Conservation (phyloP, 2,329 filamentous ascomycete species). For the Verticillium alfalfae region DNA sequence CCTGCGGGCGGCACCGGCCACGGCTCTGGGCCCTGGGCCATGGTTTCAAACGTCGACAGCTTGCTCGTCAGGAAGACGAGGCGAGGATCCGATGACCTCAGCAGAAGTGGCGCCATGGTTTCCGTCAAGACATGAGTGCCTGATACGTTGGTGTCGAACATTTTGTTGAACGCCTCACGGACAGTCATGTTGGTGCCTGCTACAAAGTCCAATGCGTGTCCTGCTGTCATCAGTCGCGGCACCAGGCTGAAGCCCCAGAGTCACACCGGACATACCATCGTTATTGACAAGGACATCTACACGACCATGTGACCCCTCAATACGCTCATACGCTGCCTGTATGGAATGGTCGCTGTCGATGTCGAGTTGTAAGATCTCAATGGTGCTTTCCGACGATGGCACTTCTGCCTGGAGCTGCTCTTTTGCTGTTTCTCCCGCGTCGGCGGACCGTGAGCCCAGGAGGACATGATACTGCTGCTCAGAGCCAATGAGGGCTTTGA, state of each 20-base stretch:
- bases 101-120: conserved; percentile 31
- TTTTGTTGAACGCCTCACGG: conserved; percentile 36
- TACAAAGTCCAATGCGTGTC: background rate
- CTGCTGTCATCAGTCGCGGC: background rate
- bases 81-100: conserved; percentile 33
- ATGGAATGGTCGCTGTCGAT: conserved; percentile 44
- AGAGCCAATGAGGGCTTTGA: conserved; percentile 47
- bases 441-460: conserved; percentile 44
- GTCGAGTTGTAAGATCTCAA: conserved; percentile 46
- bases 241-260: background rate
- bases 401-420: conserved; percentile 31
- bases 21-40: conserved; percentile 27
- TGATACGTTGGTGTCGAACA: conserved; percentile 45
- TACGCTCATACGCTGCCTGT: conserved; percentile 16
- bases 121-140: conserved; percentile 33
- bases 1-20: conserved; percentile 19
- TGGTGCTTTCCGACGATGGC: conserved; percentile 29
- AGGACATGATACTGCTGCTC: conserved; percentile 46
- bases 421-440: conserved; percentile 45
- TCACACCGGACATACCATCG: conserved; percentile 13
- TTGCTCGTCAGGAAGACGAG: conserved; percentile 41
- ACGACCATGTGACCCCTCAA: conserved; percentile 18
- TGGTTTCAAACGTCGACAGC: background rate
- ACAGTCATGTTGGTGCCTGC: conserved; percentile 9
- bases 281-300: conserved; percentile 28